phyloP scores from a whole-genome alignment of 495 filamentous ascomycete species.

The Glonium stellatum region DNA sequence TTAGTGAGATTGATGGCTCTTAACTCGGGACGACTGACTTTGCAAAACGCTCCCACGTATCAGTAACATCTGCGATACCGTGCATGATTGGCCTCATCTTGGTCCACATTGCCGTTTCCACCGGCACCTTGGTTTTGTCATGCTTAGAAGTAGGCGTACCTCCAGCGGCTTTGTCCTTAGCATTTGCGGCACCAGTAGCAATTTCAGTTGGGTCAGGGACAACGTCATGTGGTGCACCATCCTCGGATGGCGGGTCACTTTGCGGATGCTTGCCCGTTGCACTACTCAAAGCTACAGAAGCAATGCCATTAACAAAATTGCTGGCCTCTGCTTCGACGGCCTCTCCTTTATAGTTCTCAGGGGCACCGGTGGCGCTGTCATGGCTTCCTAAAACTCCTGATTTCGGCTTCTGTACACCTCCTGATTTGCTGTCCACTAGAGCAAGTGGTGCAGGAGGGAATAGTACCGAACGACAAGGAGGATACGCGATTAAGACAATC shows the following conservation, averaged over 20 bases:
- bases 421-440: constrained; percentile 54
- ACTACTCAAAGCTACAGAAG: constrained; percentile 65
- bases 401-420: constrained; percentile 60
- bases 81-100: constrained; percentile 75
- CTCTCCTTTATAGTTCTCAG: constrained; percentile 79
- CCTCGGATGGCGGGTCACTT: constrained; percentile 32
- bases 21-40: constrained; percentile 48
- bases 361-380: constrained; percentile 72
- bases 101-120: constrained; percentile 70
- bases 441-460: constrained; percentile 71
- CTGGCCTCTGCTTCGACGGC: constrained; percentile 79
- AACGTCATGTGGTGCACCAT: constrained; percentile 28
- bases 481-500: constrained; percentile 60
- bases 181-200: constrained; percentile 48
- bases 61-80: constrained; percentile 61
- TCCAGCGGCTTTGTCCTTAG: constrained; percentile 48
- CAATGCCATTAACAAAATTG: constrained; percentile 72
- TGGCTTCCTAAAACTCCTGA: constrained; percentile 66
- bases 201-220: constrained; percentile 58
- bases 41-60: constrained; percentile 72
- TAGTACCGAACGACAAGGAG: constrained; percentile 53
- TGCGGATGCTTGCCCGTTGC: constrained; percentile 59
- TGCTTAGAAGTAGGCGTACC: constrained; percentile 43
- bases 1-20: constrained; percentile 5
- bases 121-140: constrained; percentile 79